Evolutionary conservation across 1,139 yeast species (phyloP), one percentile per base, ranked within the genome.

Genomic region (Taphrina populina): DNA sequence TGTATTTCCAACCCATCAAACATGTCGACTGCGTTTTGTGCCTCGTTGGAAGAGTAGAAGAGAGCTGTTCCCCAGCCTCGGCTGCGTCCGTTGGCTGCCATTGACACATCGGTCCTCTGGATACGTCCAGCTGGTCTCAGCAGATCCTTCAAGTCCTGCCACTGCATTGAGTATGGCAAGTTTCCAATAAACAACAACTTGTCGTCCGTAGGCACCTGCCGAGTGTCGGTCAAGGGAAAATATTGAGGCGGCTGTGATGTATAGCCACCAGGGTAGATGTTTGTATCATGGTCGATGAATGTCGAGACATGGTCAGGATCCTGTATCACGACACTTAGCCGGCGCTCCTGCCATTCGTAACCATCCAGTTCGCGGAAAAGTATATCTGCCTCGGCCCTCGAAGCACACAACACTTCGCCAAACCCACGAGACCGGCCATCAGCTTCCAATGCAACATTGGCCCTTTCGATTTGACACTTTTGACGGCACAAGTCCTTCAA

Each of bases 401-500:
- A 15, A 1, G 32, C 15, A 8, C 34, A 32, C 2, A 27, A 21
- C 11, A 49, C 36, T 26, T 49, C 54, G n/a, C 54, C 54, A 36
- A 49, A 49, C 7, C 54, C 54, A 10, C 54, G 37, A n/a, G 46
- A 39, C 15, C 54, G 54, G 15, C 54, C 54, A 21, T 49, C 54
- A 6, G 33, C 39, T 17, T 49, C 54, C 13, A 49, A 46, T 11
- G 54, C 54, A 26, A 52, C 56, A 11, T 52, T 51, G 11, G 51
- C 56, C 15, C 56, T 40, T 20, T 41, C 43, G 21, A 52, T 21
- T n/a, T 35, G 29, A 33, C 51, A 52, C 17, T 49, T 51, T 24
- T 41, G 49, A 4, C 85, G 79, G 77, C 88, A 85, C 66, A 88
- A 70, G 66, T 88, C 96, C 66, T 88, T 85, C 63, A 88, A 76